Conservation (phyloP, 202 grass and related monocot genomes). For the Carex arenaria region DNA sequence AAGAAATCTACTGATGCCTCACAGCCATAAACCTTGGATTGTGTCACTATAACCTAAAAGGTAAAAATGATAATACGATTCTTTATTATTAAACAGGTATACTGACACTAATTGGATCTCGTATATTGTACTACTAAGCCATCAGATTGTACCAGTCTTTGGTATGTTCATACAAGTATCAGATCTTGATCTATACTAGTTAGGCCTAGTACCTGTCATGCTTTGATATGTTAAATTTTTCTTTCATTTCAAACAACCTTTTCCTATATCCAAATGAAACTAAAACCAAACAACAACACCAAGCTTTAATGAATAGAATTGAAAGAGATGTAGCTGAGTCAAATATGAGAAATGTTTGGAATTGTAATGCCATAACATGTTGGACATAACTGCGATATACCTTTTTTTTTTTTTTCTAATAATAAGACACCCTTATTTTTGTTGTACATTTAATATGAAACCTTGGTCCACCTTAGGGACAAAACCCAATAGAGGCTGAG, state of each 20-base stretch:
- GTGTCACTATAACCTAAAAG: constrained; percentile 50
- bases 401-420: neutral
- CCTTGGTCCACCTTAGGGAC: neutral
- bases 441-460: neutral
- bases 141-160: neutral
- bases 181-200: neutral
- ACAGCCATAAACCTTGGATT: constrained; percentile 72
- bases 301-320: neutral
- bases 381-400: neutral
- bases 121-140: neutral
- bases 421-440: neutral
- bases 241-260: neutral
- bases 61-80: neutral
- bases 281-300: neutral
- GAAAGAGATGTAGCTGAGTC: neutral
- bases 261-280: neutral
- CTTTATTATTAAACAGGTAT: neutral
- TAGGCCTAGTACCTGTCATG: neutral
- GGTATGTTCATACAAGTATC: neutral
- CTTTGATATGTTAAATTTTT: neutral
- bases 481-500: neutral
- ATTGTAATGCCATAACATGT: neutral
- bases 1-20: constrained; percentile 67
- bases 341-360: neutral
- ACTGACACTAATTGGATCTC: neutral